Base-by-base conservation (phyloP, 352 stramenopile genomes). In the Poterioochromonas sp. region DNA sequence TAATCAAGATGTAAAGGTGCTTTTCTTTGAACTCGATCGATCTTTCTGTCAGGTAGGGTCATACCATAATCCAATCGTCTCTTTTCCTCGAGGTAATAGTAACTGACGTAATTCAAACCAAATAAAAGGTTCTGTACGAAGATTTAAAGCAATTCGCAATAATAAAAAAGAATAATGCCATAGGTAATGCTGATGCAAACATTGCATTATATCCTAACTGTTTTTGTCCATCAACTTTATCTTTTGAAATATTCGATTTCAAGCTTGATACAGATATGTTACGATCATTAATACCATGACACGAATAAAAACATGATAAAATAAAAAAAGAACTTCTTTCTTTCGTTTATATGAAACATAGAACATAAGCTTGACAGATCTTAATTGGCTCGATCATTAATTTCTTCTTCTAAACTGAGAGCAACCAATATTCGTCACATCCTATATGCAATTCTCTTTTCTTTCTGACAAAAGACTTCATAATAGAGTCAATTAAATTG, bases 81-180 rank as follows among this genome's bases (percentile, higher is more conserved):
- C 86, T 1, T 86, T 86, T 11, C 86, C 87, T 90, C 88, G 5
- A 90, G 87, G 0, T 74, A 37, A 54, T 74, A 34, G 2, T 54
- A 35, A 35, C 15, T 32, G 18, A 54, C 81, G 2, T 95, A 79
- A 80, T 95, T 94, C 84, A 89, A 86, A 0, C 87, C 90, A 69
- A 95, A 88, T 35, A 93, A 87, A 54, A 89, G 87, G 74, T 94
- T 92, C 83, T 94, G 88, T 81, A 94, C 89, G 76, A 88, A 91
- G 82, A 93, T 94, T 84, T 92, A 93, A 26, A 58, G 47, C 47
- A n/a, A n/a, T n/a, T n/a, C n/a, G n/a, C n/a, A 47, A 94, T 77
- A 39, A 93, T 81, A 44, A 89, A 89, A 47, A 93, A 84, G 3
- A 88, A 85, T 40, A 89, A 88, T 12, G 65, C 65, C 1, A 51